Percentiles rank a stretch among this genome's conserved stretches.
phyloP scores from a whole-genome alignment of 805 yeast species.

The Kodamaea hsintzibuensis region DNA sequence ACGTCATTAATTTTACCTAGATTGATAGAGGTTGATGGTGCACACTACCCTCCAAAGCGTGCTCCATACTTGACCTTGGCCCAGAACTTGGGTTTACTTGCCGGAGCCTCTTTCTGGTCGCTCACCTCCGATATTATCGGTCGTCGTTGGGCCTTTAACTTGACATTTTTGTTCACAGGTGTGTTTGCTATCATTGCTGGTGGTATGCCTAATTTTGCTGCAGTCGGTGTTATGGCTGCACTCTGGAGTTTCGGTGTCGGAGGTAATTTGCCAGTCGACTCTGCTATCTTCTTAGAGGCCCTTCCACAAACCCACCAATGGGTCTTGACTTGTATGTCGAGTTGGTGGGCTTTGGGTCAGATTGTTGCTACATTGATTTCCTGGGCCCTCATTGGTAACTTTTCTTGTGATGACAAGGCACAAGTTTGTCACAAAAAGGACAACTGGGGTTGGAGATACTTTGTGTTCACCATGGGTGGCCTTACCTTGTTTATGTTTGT shows the following conservation, averaged over 20 bases:
- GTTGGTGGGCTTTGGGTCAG: slow-evolving; percentile 63
- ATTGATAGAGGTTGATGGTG: slow-evolving; percentile 36
- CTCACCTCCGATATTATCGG: slow-evolving; percentile 25
- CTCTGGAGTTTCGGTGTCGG: slow-evolving; percentile 31
- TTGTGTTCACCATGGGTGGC: slow-evolving; percentile 49
- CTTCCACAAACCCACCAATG: slow-evolving; percentile 24
- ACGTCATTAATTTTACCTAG: slow-evolving; percentile 33
- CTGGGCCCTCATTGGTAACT: slow-evolving; percentile 57
- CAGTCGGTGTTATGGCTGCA: slow-evolving; percentile 22
- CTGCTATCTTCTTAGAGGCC: slow-evolving; percentile 27
- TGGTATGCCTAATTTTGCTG: slow-evolving; percentile 22
- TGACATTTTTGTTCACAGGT: slow-evolving; percentile 27
- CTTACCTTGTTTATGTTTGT: slow-evolving; percentile 42
- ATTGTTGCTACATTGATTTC: slow-evolving; percentile 51
- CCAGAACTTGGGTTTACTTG: slow-evolving; percentile 26
- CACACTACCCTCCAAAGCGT: slow-evolving; percentile 30
- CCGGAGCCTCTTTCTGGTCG: slow-evolving; percentile 27
- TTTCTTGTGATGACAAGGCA: slow-evolving; percentile 39
- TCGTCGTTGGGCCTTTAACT: slow-evolving; percentile 27
- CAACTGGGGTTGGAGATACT: slow-evolving; percentile 66
- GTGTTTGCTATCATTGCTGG: slow-evolving; percentile 24
- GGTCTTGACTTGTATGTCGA: slow-evolving; percentile 24
- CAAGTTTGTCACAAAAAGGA: slow-evolving; percentile 39
- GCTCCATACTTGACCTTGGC: slow-evolving; percentile 44
- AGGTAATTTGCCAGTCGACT: slow-evolving; percentile 27